A percentile compares a stretch with the other conserved stretches of the same genome.
Conservation (phyloP, 169 alveolate species). For the Eimeria falciformis region DNA sequence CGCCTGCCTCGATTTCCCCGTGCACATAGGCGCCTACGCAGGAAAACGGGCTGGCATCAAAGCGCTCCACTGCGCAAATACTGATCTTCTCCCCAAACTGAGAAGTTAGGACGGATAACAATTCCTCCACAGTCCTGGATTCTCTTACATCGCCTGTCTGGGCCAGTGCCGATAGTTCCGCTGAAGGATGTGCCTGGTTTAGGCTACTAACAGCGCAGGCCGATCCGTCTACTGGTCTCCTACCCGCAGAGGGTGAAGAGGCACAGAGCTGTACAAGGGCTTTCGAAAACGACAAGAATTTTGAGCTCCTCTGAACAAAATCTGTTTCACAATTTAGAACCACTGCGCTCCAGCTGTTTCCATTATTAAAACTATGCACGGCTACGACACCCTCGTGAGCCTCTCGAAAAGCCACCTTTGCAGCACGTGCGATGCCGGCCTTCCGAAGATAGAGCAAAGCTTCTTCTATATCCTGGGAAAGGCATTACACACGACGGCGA, state of each 20-base stretch:
- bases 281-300: constrained; percentile 13
- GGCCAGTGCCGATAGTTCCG: neutral
- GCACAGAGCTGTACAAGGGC: constrained; percentile 49
- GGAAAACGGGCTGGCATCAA: neutral
- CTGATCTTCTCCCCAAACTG: constrained; percentile 33
- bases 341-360: constrained; percentile 16
- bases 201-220: neutral
- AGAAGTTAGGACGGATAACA: constrained; percentile 20
- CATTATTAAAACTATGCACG: neutral
- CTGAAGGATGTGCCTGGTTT: neutral
- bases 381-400: constrained; percentile 35
- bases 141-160: neutral
- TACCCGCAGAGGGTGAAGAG: neutral
- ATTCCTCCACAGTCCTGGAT: neutral
- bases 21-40: constrained; percentile 29
- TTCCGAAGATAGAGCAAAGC: constrained; percentile 32
- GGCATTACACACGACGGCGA: no score
- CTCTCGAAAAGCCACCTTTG: neutral
- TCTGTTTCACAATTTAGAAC: constrained; percentile 39
- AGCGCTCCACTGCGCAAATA: neutral
- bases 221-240: neutral
- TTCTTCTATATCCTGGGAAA: constrained; percentile 33
- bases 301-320: constrained; percentile 25
- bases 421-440: constrained; percentile 26
- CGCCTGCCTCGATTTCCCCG: constrained; percentile 30